A percentile compares a stretch with the other conserved stretches of the same genome.
Conservation (phyloP, 495 filamentous ascomycete genomes). For the Aspergillus heteromorphus region DNA sequence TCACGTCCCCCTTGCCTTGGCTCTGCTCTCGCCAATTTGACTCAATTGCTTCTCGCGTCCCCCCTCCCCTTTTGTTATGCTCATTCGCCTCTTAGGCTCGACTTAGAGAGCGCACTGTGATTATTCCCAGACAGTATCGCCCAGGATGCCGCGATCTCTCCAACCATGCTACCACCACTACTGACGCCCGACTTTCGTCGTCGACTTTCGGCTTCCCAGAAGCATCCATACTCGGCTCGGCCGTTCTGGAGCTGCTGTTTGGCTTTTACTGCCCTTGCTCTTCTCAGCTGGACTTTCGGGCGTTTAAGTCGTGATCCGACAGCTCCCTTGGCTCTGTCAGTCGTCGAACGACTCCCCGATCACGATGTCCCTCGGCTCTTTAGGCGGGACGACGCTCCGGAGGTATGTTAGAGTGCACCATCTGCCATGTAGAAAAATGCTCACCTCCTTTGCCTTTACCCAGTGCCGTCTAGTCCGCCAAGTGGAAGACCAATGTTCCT, state of each 20-base stretch:
- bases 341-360: not conserved
- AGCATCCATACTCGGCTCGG: constrained; percentile 31
- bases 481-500: constrained; percentile 77
- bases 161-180: constrained; percentile 22
- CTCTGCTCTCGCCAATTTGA: no score
- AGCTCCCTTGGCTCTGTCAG: not conserved
- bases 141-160: constrained; percentile 26
- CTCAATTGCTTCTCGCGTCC: no score
- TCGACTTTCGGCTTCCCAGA: constrained; percentile 20
- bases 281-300: constrained; percentile 21
- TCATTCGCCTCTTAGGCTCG: no score
- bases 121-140: constrained; percentile 4
- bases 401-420: constrained; percentile 23
- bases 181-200: constrained; percentile 18
- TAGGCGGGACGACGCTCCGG: constrained; percentile 26
- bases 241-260: constrained; percentile 34
- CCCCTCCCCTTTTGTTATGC: no score
- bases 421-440: not conserved
- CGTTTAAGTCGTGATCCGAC: constrained; percentile 4
- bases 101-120: no score
- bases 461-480: constrained; percentile 79
- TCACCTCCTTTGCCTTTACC: not conserved
- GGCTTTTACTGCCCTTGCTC: constrained; percentile 24
- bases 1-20: no score
- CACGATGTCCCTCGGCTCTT: constrained; percentile 10